phyloP scores from a whole-genome alignment of 495 filamentous ascomycete genomes.

The Cenococcum geophilum region DNA sequence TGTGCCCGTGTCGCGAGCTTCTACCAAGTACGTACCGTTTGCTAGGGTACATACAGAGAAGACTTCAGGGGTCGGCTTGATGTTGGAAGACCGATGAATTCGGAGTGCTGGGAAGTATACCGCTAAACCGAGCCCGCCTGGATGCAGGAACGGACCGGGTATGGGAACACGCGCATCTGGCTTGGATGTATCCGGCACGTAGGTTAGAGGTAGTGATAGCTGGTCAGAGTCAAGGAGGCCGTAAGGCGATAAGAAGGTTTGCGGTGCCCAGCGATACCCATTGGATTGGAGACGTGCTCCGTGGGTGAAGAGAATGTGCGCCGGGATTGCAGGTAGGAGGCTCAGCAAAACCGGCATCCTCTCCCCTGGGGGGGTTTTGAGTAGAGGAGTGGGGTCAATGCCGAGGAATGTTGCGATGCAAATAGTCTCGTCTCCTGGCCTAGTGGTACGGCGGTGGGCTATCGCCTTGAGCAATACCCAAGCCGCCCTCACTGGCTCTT shows the following conservation, averaged over 20 bases:
- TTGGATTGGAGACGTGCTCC: background rate
- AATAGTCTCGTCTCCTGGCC: background rate
- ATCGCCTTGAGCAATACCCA: background rate
- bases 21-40: background rate
- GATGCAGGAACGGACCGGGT: background rate
- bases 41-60: background rate
- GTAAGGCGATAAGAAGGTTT: background rate
- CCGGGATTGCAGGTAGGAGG: slow-evolving; percentile 2
- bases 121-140: background rate
- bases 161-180: background rate
- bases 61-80: background rate
- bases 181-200: background rate
- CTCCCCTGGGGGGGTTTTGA: background rate
- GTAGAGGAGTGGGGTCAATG: background rate
- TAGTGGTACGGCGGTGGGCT: background rate
- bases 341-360: background rate
- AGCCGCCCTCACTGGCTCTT: background rate
- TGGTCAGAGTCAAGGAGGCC: background rate
- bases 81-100: background rate
- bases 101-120: background rate
- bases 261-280: slow-evolving; percentile 9
- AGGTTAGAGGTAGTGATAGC: background rate
- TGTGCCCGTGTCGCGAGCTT: background rate
- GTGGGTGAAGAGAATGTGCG: background rate
- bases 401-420: background rate